phyloP scores from a whole-genome alignment of 2,329 filamentous ascomycete genomes.

The Peltaster fructicola region DNA sequence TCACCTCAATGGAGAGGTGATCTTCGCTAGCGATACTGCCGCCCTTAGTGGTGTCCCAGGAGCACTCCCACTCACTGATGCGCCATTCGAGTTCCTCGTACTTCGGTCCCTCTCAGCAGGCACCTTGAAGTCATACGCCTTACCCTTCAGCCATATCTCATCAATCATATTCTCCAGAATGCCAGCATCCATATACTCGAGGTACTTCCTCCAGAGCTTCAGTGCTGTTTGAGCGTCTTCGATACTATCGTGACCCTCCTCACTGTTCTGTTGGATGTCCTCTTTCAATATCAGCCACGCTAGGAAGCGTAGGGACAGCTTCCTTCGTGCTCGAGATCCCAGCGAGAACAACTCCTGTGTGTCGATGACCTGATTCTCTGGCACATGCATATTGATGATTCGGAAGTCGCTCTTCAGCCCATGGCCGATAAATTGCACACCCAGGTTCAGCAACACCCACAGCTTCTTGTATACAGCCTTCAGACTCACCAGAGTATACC shows the following conservation, averaged over 20 bases:
- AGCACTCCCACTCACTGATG: constrained; percentile 12
- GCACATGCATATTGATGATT: constrained; percentile 94
- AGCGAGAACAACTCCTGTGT: constrained; percentile 86
- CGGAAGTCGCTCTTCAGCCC: constrained; percentile 90
- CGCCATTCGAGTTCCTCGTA: too few relatives aligned
- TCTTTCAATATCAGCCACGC: constrained; percentile 84
- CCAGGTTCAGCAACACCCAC: constrained; percentile 88
- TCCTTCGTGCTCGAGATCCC: constrained; percentile 53
- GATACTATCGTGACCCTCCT: constrained; percentile 63
- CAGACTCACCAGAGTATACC: constrained; percentile 67
- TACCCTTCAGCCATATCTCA: constrained; percentile 59
- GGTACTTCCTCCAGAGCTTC: constrained; percentile 74
- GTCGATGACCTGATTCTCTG: constrained; percentile 77
- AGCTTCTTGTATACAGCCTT: constrained; percentile 96
- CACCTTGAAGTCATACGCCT: constrained; percentile 32
- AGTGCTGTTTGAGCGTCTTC: constrained; percentile 87
- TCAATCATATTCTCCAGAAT: constrained; percentile 68
- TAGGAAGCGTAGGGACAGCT: constrained; percentile 76
- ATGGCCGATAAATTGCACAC: constrained; percentile 85
- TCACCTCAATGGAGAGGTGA: constrained; percentile 12
- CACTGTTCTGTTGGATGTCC: constrained; percentile 73
- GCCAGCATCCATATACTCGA: constrained; percentile 75
- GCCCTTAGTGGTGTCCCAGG: constrained; percentile 17
- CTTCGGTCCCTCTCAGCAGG: constrained; percentile 12
- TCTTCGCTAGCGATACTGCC: constrained; percentile 7